A percentile compares a stretch with the other conserved stretches of the same genome.
phyloP scores from a whole-genome alignment of 768 basidiomycete genomes.

The Xerocomellus dryophilus region DNA sequence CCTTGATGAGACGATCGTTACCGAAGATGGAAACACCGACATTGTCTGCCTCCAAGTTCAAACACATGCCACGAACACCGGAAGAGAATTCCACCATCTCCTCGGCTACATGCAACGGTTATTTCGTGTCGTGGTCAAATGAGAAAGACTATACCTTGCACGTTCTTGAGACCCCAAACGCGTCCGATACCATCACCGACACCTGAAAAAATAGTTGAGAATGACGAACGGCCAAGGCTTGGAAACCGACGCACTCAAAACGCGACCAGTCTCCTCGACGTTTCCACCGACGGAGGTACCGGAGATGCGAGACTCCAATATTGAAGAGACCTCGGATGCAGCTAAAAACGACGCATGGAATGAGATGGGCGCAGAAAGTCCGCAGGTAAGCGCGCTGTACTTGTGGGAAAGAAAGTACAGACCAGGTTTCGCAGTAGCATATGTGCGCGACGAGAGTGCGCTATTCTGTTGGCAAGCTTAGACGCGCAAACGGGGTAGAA shows the following conservation, averaged over 20 bases:
- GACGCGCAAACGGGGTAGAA: conserved; percentile 3
- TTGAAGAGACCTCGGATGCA: conserved; percentile 98
- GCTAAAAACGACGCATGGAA: conserved; percentile 52
- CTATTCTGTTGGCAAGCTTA: conserved; percentile 30
- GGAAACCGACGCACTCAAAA: conserved; percentile 71
- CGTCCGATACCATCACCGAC: conserved; percentile 99
- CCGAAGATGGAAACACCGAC: conserved; percentile 99
- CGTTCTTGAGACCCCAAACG: conserved; percentile 98
- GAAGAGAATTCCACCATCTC: conserved; percentile 99
- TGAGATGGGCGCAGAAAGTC: conserved; percentile 10
- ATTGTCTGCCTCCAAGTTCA: conserved; percentile 99
- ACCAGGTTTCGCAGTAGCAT: conserved; percentile 99
- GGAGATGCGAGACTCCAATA: conserved; percentile 97
- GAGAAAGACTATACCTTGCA: conserved; percentile 67
- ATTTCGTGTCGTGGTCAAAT: not conserved
- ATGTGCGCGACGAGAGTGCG: conserved; percentile 68
- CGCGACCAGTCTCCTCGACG: conserved; percentile 98
- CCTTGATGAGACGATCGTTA: conserved; percentile 97
- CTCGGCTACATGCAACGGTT: conserved; percentile 59
- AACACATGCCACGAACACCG: conserved; percentile 99
- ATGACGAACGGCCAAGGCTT: not conserved
- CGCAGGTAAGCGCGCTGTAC: conserved; percentile 3
- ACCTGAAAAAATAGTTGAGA: conserved; percentile 45
- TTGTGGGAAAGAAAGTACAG: conserved; percentile 28
- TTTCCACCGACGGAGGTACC: conserved; percentile 88